Base-by-base conservation (phyloP, 2,329 filamentous ascomycete genomes). In the Epichloe aotearoae region DNA sequence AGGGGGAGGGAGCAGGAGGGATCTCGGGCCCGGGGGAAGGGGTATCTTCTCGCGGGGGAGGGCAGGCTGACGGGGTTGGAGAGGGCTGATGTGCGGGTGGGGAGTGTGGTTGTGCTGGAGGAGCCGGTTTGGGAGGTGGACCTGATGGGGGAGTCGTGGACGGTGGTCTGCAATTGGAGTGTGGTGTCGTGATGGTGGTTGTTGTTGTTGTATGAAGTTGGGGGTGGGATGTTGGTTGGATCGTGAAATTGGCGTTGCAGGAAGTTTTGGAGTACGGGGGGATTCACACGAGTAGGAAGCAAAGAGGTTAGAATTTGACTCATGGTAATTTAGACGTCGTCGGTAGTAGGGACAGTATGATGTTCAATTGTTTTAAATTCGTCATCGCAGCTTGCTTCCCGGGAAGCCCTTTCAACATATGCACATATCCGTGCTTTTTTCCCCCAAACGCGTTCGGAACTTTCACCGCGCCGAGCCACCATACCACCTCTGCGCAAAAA, bases 141-240 rank as follows among this genome's bases (percentile, higher is more conserved):
- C 36, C 50, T 71, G 33, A 61, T 63, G 6, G 66, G 66, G 1
- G 52, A 62, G 26, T 46, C 49, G 19, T 71, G 68, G 68, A 62
- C 62, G 15, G 68, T 71, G 3, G 66, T 61, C 2, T 70, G 69
- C 20, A 63, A 70, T 11, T 71, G 69, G 69, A 57, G 54, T 34
- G 26, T 42, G 26, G 26, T 30, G 26, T 30, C 26, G 8, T 30
- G 26, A 30, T 30, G 26, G 26, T 30, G 10, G 8, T 10, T 10
- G 26, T 30, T 10, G 26, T 30, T 8, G 8, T 30, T 30, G 26
- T 11, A 30, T 30, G 26, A 30, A 30, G 26, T 30, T 10, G 26
- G 26, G 26, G 23, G 23, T 30, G 26, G 26, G 26, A 30, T 30
- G 26, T 30, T 30, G 26, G 26, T 30, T 30, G 26, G 26, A 30